Percentiles rank a stretch among this genome's conserved stretches.
Conservation (phyloP, 208 protist species). For the Angomonas ambiguus region DNA sequence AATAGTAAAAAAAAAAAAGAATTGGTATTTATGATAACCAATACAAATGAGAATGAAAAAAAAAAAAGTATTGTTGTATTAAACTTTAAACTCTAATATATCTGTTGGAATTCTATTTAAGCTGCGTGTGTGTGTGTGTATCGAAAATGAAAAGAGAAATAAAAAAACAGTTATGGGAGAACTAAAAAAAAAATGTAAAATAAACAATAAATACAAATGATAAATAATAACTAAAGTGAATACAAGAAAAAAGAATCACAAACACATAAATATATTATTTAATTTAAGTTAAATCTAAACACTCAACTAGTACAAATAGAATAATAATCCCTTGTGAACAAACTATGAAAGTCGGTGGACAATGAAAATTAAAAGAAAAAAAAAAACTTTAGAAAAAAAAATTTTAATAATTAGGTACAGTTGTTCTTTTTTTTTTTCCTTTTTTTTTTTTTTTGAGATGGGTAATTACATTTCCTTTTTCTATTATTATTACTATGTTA, state of each 20-base stretch:
- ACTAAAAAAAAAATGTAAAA: background rate
- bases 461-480: background rate
- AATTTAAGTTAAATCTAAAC: background rate
- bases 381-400: background rate
- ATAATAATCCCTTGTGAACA: too few species aligned
- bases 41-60: constrained; percentile 6
- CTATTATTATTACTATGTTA: background rate
- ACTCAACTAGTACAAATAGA: background rate
- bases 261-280: background rate
- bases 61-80: constrained; percentile 10
- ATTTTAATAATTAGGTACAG: background rate
- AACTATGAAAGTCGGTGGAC: too few species aligned
- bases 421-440: background rate
- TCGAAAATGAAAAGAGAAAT: background rate
- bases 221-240: background rate
- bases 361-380: too few species aligned
- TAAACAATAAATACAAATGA: background rate
- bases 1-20: constrained; percentile 1
- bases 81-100: too few species aligned
- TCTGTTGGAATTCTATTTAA: too few species aligned
- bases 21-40: background rate
- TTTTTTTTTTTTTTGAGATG: background rate
- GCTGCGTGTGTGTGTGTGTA: too few species aligned
- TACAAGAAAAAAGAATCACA: background rate
- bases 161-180: background rate